These are phyloP conservation scores for Histomonas meleagridis DNA, from an alignment of 208 protist genomes.

Conservation along the genomic window DNA sequence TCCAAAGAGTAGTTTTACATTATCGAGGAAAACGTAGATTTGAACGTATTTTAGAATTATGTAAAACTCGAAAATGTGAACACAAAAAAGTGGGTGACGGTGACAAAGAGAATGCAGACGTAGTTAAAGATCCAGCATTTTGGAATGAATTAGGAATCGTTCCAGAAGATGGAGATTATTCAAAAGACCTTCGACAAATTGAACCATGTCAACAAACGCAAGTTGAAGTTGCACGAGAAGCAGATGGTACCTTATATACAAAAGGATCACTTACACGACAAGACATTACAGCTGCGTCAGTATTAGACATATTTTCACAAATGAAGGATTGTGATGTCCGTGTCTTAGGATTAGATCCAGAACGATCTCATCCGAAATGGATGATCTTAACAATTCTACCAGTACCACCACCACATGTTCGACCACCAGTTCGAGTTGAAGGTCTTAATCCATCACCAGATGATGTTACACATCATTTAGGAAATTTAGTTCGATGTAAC, in stretches of 20 bases:
- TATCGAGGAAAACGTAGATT: slow-evolving; percentile 11
- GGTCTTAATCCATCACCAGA: slow-evolving; percentile 58
- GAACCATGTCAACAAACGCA: neutral
- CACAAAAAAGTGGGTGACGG: neutral
- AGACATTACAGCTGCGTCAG: slow-evolving; percentile 52
- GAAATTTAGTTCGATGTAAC: slow-evolving; percentile 87
- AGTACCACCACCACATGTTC: slow-evolving; percentile 85
- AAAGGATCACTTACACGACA: neutral
- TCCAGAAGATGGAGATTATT: slow-evolving; percentile 47
- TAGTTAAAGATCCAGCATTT: neutral
- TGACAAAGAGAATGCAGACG: neutral
- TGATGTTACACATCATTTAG: slow-evolving; percentile 89
- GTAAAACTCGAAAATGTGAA: neutral
- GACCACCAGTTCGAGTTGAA: slow-evolving; percentile 79
- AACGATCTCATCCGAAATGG: slow-evolving; percentile 66
- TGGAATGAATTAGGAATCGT: slow-evolving; percentile 35
- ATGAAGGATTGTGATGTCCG: slow-evolving; percentile 65
- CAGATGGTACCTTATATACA: neutral
- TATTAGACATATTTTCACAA: slow-evolving; percentile 57
- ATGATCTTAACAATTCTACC: slow-evolving; percentile 81
- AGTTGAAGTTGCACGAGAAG: neutral
- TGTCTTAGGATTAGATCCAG: slow-evolving; percentile 66
- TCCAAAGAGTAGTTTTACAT: neutral
- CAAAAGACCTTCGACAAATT: neutral
- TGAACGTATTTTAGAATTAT: neutral